Conservation (phyloP, 768 basidiomycete species). For the Lentinula guzmanii region DNA sequence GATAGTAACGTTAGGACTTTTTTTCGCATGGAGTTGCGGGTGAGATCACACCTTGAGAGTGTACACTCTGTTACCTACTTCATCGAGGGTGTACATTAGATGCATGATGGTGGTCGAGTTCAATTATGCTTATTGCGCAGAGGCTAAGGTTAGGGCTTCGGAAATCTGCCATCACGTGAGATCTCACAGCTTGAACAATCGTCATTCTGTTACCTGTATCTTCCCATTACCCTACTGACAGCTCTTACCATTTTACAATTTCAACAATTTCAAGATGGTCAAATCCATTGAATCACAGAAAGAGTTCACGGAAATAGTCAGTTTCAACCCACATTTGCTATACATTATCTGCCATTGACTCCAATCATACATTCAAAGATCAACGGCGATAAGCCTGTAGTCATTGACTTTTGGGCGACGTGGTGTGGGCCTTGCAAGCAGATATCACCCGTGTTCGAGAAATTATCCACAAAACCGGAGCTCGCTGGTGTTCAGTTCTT, state of each 20-base stretch:
- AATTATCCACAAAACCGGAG: slow-evolving; percentile 30
- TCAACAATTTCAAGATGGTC: background rate
- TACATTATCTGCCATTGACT: background rate
- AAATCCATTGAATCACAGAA: background rate
- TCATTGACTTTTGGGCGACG: slow-evolving; percentile 14
- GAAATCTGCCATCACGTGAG: background rate
- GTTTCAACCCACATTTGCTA: slow-evolving; percentile 1
- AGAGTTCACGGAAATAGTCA: background rate
- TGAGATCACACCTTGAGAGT: slow-evolving; percentile 78
- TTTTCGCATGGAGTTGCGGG: background rate
- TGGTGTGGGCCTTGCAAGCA: slow-evolving; percentile 14
- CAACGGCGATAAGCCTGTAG: slow-evolving; percentile 10
- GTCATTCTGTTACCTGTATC: background rate
- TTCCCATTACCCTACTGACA: background rate
- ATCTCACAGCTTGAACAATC: background rate
- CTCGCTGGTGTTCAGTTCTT: slow-evolving; percentile 45
- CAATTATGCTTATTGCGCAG: background rate
- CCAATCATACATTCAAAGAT: slow-evolving; percentile 1
- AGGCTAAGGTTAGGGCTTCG: background rate
- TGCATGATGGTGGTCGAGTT: slow-evolving; percentile 60
- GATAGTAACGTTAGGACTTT: slow-evolving; percentile 3
- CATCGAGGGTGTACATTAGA: slow-evolving; percentile 90
- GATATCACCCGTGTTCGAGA: slow-evolving; percentile 12
- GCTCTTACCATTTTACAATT: background rate
- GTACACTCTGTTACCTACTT: slow-evolving; percentile 75